phyloP scores from a whole-genome alignment of 257 asterid genomes.

The Lycium barbarum region DNA sequence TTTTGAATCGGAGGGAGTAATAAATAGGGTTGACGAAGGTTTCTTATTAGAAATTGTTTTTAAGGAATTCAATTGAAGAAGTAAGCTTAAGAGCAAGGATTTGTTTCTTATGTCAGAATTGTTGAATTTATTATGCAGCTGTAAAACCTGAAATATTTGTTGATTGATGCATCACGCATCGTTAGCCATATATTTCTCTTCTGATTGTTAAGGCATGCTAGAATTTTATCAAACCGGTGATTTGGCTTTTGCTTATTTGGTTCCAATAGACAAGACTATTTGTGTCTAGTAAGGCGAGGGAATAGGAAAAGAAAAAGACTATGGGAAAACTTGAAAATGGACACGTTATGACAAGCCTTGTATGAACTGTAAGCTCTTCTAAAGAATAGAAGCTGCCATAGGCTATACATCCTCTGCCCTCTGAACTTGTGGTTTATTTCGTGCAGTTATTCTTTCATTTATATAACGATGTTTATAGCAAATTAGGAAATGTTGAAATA shows the following conservation, averaged over 20 bases:
- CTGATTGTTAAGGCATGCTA: background rate
- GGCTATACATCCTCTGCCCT: background rate
- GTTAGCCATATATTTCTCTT: background rate
- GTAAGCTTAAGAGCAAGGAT: no score
- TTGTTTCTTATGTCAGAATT: no score
- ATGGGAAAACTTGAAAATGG: background rate
- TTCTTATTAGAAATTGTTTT: no score
- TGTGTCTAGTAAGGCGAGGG: background rate
- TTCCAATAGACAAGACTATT: background rate
- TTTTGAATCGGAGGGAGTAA: no score
- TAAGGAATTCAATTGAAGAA: no score
- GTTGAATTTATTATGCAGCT: no score
- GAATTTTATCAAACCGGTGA: background rate
- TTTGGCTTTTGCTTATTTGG: background rate
- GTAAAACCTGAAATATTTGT: background rate
- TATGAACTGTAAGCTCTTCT: background rate
- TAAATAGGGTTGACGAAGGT: no score
- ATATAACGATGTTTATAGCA: background rate
- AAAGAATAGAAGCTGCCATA: background rate
- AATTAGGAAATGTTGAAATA: background rate
- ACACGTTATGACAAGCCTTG: background rate
- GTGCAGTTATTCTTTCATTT: constrained; percentile 4
- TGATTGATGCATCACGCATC: background rate
- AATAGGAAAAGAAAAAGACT: background rate
- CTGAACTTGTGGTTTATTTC: background rate